Evolutionary conservation across 2,329 filamentous ascomycete species (phyloP).

Genomic region (Penicillium sp.): DNA sequence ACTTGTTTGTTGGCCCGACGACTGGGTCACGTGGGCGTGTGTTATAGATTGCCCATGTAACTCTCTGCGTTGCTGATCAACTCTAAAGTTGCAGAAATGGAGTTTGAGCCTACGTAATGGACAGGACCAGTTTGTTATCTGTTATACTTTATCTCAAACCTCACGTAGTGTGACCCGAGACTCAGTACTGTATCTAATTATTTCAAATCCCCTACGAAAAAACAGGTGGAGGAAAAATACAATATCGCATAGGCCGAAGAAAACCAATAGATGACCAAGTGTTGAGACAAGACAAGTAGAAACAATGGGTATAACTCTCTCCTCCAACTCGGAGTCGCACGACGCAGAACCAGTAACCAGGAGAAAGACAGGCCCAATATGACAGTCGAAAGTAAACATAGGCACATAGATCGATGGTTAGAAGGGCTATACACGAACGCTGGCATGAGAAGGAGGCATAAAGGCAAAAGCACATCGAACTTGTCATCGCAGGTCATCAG

Average conservation of each 20-base stretch:
- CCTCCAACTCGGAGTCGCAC: conserved; percentile 18
- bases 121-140: no score
- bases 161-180: no score
- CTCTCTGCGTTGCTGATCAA: no score
- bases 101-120: no score
- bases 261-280: conserved; percentile 17
- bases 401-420: conserved; percentile 2
- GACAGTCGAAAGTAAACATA: background rate
- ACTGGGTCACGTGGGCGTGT: conserved; percentile 4
- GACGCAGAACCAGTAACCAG: conserved; percentile 13
- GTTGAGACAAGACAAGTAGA: conserved; percentile 21
- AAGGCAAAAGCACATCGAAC: conserved; percentile 9
- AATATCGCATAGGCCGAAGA: conserved; percentile 8
- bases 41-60: background rate
- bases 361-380: conserved; percentile 11
- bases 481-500: conserved; percentile 33
- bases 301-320: conserved; percentile 24
- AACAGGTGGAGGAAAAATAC: background rate
- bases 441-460: background rate
- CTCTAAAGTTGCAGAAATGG: no score
- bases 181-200: no score
- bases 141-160: no score
- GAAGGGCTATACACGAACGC: conserved; percentile 4
- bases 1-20: conserved; percentile 18
- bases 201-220: background rate